Conservation (phyloP, 257 asterid genomes). For the Plantago ovata region DNA sequence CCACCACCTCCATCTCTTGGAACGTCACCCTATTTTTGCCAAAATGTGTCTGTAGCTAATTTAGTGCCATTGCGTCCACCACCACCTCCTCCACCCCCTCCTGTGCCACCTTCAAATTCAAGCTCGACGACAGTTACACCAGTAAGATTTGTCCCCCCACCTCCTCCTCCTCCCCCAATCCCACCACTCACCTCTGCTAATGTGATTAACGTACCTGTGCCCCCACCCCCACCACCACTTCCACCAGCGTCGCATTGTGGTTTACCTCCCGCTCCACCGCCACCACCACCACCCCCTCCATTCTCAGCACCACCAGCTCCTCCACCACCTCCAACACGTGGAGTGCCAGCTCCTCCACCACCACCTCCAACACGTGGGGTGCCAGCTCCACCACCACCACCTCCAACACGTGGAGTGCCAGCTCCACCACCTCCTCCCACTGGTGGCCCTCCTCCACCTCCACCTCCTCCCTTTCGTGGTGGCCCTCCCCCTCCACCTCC, state of each 20-base stretch:
- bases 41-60: too few relatives aligned
- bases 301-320: conserved; percentile 39
- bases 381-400: conserved; percentile 29
- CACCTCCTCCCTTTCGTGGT: conserved; percentile 25
- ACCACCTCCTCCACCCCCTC: conserved; percentile 17
- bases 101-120: conserved; percentile 19
- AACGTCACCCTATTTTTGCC: too few relatives aligned
- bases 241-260: neutral
- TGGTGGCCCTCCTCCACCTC: conserved; percentile 35
- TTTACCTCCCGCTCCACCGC: neutral
- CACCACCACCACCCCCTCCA: conserved; percentile 32
- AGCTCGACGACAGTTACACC: conserved; percentile 20
- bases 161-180: conserved; percentile 25
- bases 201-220: neutral
- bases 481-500: conserved; percentile 27
- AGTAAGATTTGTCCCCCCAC: conserved; percentile 18
- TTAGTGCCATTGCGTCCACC: neutral
- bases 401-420: conserved; percentile 3
- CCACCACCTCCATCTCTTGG: too few relatives aligned
- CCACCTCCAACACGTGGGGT: conserved; percentile 22
- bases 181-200: conserved; percentile 1
- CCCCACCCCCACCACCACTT: neutral
- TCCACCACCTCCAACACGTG: conserved; percentile 44
- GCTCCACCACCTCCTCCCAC: conserved; percentile 19
- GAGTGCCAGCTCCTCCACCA: conserved; percentile 25